Base-by-base conservation (phyloP, 2,329 filamentous ascomycete species). In the Diaporthe australafricana region DNA sequence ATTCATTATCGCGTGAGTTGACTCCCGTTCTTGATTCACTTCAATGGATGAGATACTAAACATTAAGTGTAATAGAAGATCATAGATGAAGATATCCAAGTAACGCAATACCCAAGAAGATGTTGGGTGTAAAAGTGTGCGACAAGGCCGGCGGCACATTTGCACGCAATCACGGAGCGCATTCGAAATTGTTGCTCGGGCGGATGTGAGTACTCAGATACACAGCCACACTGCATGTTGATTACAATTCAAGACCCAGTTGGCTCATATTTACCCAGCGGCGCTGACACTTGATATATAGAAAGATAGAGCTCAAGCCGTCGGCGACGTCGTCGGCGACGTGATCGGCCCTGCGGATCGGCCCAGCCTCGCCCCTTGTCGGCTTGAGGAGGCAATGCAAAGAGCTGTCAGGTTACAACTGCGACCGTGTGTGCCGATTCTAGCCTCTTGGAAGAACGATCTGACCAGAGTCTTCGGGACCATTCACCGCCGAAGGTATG, bases 401-500 rank as follows among this genome's bases (percentile, higher is more conserved):
- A 35, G 40, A n/a, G 11, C 45, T 7, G 35, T 6, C 40, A 30
- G n/a, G 14, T 22, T 12, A 35, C 32, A 47, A 30, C 9, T 27
- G 57, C 11, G 40, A 17, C 25, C 17, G 17, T 47, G 22, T 32
- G 25, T n/a, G 11, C 25, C 14, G 38, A n/a, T 40, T 11, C 14
- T 16, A 3, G 14, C 3, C 38, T 40, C 38, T 40, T 40, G 25
- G 27, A n/a, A 35, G 32, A 63, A 6, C n/a, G 12, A 22, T 14
- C 16, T 63, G 11, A 6, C 60, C 22, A 35, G 12, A 25, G 20
- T 16, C 14, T 48, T 5, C 32, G 42, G 60, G 60, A 1, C 20
- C 25, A 35, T 63, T 63, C 27, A 48, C 27, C 42, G 60, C 57
- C 60, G 60, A 25, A 38, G 60, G 42, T 12, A 63, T 11, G 42